Conservation (phyloP, 768 basidiomycete genomes). For the Termitomyces sp. region DNA sequence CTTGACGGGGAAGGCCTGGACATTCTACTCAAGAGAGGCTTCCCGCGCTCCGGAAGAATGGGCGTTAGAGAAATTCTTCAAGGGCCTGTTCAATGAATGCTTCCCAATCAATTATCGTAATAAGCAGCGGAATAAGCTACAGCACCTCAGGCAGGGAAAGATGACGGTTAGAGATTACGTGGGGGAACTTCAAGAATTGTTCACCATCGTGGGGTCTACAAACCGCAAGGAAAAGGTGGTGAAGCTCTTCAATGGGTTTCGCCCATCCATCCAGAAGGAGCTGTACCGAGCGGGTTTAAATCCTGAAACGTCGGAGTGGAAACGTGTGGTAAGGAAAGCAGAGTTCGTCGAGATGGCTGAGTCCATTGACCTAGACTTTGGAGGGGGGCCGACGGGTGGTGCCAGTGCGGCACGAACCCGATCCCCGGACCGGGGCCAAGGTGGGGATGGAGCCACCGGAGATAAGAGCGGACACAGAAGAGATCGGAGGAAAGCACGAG, state of each 20-base stretch:
- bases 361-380: neutral
- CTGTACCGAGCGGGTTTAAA: conserved; percentile 21
- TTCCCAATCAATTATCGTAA: conserved; percentile 14
- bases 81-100: neutral
- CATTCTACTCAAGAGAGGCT: neutral
- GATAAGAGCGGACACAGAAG: too few relatives aligned
- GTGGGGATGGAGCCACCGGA: too few relatives aligned
- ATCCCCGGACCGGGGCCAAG: too few relatives aligned
- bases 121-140: conserved; percentile 20
- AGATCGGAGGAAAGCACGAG: too few relatives aligned
- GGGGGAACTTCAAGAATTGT: conserved; percentile 23
- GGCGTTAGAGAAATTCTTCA: neutral
- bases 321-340: conserved; percentile 12
- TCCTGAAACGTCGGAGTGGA: conserved; percentile 20
- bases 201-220: conserved; percentile 20
- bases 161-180: conserved; percentile 22
- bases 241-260: conserved; percentile 4
- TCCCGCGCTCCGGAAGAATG: neutral
- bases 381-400: neutral
- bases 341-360: neutral
- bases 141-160: conserved; percentile 16
- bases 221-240: conserved; percentile 14
- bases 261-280: neutral
- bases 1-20: too few relatives aligned
- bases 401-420: too few relatives aligned